phyloP scores from a whole-genome alignment of 2,329 filamentous ascomycete species.

The Zarea fungicola region DNA sequence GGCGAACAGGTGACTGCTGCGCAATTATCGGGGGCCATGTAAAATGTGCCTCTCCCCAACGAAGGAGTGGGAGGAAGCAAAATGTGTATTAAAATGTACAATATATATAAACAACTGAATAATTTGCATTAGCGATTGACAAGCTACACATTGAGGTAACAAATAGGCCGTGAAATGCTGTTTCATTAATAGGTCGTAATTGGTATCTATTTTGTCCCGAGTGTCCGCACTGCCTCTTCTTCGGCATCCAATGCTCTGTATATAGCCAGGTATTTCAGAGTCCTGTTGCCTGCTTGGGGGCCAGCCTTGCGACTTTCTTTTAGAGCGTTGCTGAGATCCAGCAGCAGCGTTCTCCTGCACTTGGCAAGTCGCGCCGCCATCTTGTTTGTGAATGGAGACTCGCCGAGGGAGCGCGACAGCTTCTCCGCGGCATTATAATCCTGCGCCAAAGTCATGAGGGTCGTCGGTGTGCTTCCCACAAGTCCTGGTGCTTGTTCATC shows the following conservation, averaged over 20 bases:
- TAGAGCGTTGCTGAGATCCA: slow-evolving; percentile 49
- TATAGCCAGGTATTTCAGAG: slow-evolving; percentile 48
- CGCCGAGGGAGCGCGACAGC: slow-evolving; percentile 39
- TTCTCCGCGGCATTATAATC: slow-evolving; percentile 40
- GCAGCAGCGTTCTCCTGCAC: slow-evolving; percentile 51
- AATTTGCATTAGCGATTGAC: slow-evolving; percentile 14
- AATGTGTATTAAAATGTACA: slow-evolving; percentile 12
- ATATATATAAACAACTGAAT: slow-evolving; percentile 15
- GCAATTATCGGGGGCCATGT: slow-evolving; percentile 51
- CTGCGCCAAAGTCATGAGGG: slow-evolving; percentile 39
- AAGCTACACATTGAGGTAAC: neutral
- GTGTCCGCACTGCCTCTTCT: slow-evolving; percentile 44
- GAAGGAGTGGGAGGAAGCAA: slow-evolving; percentile 15
- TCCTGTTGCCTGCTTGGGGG: slow-evolving; percentile 35
- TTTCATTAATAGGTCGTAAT: slow-evolving; percentile 28
- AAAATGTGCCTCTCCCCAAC: slow-evolving; percentile 29
- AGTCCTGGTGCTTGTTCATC: slow-evolving; percentile 30
- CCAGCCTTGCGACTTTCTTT: slow-evolving; percentile 41
- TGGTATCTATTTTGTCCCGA: slow-evolving; percentile 26
- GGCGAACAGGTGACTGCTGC: slow-evolving; percentile 51
- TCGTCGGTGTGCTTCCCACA: slow-evolving; percentile 42
- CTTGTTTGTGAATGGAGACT: slow-evolving; percentile 46
- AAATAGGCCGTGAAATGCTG: slow-evolving; percentile 12
- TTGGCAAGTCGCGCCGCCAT: slow-evolving; percentile 46
- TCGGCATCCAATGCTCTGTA: slow-evolving; percentile 50